Conservation (phyloP, 148 eudicot genomes). For the Oxyria digyna region DNA sequence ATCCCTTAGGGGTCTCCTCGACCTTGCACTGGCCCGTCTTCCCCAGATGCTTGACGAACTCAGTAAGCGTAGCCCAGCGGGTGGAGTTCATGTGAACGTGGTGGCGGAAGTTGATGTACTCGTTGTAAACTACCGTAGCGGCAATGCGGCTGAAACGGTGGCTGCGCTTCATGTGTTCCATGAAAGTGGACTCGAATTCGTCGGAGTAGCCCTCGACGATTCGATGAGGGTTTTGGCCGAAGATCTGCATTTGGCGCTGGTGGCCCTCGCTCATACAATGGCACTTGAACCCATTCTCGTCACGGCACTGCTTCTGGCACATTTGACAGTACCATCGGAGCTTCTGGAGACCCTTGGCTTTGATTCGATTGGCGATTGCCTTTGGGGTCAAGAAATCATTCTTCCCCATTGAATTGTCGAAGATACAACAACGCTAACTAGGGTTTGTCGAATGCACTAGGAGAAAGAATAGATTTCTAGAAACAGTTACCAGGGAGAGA, state of each 20-base stretch:
- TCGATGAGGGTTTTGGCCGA: conserved; percentile 74
- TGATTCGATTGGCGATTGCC: conserved; percentile 86
- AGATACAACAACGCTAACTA: too few relatives aligned
- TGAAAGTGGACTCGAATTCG: conserved; percentile 55
- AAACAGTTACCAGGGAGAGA: too few relatives aligned
- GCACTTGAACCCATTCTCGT: conserved; percentile 91
- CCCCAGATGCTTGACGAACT: conserved; percentile 79
- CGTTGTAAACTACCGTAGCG: conserved; percentile 86
- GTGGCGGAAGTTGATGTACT: conserved; percentile 65
- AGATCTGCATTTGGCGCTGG: conserved; percentile 85
- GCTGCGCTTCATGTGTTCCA: conserved; percentile 85
- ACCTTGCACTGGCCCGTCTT: conserved; percentile 73
- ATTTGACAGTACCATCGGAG: conserved; percentile 93
- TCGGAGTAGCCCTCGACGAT: conserved; percentile 69
- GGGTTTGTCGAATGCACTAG: too few relatives aligned
- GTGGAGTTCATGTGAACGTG: conserved; percentile 94
- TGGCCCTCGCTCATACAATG: conserved; percentile 88
- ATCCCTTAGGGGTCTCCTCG: conserved; percentile 82
- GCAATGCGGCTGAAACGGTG: conserved; percentile 75
- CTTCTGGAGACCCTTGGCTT: conserved; percentile 88
- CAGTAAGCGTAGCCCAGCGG: conserved; percentile 68
- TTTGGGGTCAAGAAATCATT: conserved; percentile 84
- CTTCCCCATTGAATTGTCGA: conserved; percentile 94
- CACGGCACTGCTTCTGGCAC: conserved; percentile 93
- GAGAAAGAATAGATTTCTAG: too few relatives aligned